Evolutionary conservation across 2,329 filamentous ascomycete genomes (phyloP).

Genomic region (Phialemonium atrogriseum): DNA sequence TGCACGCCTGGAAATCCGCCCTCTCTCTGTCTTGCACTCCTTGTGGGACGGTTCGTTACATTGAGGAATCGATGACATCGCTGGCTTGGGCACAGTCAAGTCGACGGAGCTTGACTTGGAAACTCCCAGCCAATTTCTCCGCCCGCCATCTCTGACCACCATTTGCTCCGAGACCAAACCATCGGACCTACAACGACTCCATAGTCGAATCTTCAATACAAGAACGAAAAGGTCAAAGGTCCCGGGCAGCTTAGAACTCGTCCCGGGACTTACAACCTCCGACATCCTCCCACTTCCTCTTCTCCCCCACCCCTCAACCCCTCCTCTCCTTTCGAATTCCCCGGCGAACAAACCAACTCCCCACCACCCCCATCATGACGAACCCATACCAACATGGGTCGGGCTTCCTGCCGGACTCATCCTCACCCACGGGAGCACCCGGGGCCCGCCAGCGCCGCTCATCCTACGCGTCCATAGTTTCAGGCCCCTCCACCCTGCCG

Average conservation of each 20-base stretch:
- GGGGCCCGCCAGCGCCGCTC: conserved; percentile 25
- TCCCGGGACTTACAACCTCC: conserved; percentile 6
- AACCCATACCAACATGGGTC: conserved; percentile 30
- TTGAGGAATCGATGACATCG: conserved; percentile 11
- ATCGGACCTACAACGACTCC: not conserved
- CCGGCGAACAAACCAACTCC: too few species aligned
- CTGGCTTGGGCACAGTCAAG: too few species aligned
- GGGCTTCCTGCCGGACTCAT: conserved; percentile 23
- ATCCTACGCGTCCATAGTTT: conserved; percentile 34
- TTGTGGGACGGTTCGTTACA: too few species aligned
- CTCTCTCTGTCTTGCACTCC: too few species aligned
- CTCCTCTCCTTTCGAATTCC: conserved; percentile 7
- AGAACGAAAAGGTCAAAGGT: too few species aligned
- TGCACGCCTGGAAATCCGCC: too few species aligned
- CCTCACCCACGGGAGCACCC: conserved; percentile 16
- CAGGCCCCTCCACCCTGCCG: conserved; percentile 25
- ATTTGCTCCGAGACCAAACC: too few species aligned
- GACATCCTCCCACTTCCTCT: not conserved
- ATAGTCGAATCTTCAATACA: too few species aligned
- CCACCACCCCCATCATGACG: conserved; percentile 30
- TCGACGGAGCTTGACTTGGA: too few species aligned
- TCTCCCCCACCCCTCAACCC: conserved; percentile 7
- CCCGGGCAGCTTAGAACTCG: conserved; percentile 7
- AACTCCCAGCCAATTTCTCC: too few species aligned
- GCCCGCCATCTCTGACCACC: too few species aligned